These are phyloP conservation scores for Pezicula carpinea DNA, from an alignment of 2,329 filamentous ascomycete species.

Conservation along the genomic window DNA sequence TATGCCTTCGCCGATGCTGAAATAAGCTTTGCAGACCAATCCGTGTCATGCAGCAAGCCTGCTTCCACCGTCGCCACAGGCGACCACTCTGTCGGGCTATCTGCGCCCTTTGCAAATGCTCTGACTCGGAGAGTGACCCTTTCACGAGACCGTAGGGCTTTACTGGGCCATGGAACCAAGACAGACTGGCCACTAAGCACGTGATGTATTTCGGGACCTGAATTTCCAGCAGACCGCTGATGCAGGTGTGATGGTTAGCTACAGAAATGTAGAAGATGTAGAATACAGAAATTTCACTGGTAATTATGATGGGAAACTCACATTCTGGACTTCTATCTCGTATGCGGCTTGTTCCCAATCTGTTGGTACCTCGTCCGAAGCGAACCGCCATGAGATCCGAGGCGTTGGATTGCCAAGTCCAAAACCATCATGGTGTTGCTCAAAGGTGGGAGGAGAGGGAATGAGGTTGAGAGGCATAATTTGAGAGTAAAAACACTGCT, in stretches of 20 bases:
- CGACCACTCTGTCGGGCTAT: background rate
- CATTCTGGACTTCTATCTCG: background rate
- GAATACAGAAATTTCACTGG: too few relatives aligned
- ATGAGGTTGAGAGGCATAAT: background rate
- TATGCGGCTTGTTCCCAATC: conserved; percentile 1
- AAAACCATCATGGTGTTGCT: conserved; percentile 4
- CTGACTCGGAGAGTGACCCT: background rate
- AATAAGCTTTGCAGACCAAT: conserved; percentile 7
- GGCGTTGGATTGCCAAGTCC: background rate
- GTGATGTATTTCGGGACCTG: background rate
- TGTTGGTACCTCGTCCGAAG: background rate
- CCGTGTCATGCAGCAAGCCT: background rate
- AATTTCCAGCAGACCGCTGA: background rate
- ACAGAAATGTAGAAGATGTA: too few relatives aligned
- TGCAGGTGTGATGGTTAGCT: too few relatives aligned
- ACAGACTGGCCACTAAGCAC: background rate
- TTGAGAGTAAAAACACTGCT: too few relatives aligned
- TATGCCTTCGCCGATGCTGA: background rate
- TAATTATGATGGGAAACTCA: background rate
- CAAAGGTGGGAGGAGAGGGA: background rate
- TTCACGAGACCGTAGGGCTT: conserved; percentile 1
- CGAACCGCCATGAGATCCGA: conserved; percentile 2
- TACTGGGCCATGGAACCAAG: conserved; percentile 2
- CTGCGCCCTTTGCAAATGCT: background rate
- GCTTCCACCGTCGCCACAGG: background rate